Evolutionary conservation across 345 rosid species (phyloP), one percentile per base, ranked within the genome.

Genomic region (Turritis glabra): DNA sequence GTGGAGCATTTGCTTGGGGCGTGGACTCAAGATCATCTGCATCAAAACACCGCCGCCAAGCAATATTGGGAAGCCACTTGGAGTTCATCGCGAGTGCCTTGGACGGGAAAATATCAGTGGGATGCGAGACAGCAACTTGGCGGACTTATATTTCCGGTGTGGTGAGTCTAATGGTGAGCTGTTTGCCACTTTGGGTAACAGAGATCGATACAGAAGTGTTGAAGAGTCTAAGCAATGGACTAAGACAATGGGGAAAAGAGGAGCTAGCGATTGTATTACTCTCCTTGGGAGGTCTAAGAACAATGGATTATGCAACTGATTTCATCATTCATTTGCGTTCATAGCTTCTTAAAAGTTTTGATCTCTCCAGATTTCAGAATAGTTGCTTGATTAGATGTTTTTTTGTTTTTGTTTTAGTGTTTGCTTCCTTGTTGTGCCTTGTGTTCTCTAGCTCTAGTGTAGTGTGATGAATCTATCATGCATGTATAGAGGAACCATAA

Each of bases 1-100:
- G 91, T 17, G 94, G 96, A 64, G 87, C 97, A 48, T 89, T 92
- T 21, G 92, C 96, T 6, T 95, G 99, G 99, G 98, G 99, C 1
- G 74, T 95, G 3, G 96, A 90, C 64, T 88, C 94, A 0, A 78
- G 89, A 25, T 79, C 90, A 9, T 74, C 94, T 8, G 83, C 89
- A 55, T 87, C 98, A 21, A 90, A 82, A 78, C 79, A 92, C 15
- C 86, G 97, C 19, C 86, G 98, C n/a, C 85, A 87, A 0, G 84
- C 81, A 37, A 80, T 92, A 65, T 81, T 92, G 3, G 85, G 86
- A 11, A 35, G 72, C 46, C 98, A 95, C 72, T 73, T 95, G 82
- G 91, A 89, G 81, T 92, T 90, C 75, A 81, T 95, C 0, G 96
- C 99, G 0, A 87, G 91, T 60, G 94, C 82, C 25, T 80, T 92